Conservation (phyloP, 163 green algal species). For the Chloromonas sp. region DNA sequence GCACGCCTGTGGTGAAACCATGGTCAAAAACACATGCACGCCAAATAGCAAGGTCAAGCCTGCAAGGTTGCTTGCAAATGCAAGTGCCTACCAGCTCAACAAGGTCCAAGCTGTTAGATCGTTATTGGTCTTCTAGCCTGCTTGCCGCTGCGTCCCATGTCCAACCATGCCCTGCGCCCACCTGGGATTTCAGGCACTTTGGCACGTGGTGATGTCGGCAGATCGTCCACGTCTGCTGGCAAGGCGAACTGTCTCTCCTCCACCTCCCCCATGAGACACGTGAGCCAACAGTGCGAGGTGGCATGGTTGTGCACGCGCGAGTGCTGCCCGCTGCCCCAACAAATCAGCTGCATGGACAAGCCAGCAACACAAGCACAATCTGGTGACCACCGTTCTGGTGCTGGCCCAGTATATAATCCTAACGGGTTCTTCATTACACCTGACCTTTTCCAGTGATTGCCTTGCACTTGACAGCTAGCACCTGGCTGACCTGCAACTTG, state of each 20-base stretch:
- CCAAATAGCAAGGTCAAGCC: too few relatives aligned
- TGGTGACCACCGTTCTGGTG: not conserved
- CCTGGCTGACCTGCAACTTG: too few relatives aligned
- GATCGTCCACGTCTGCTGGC: not conserved
- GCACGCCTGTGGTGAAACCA: too few relatives aligned
- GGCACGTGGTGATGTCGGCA: not conserved
- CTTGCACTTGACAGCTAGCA: too few relatives aligned
- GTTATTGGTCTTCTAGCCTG: not conserved
- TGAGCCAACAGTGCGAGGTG: conserved; percentile 22
- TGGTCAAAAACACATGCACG: too few relatives aligned
- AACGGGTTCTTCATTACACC: too few relatives aligned
- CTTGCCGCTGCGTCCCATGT: not conserved
- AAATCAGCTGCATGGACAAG: conserved; percentile 16
- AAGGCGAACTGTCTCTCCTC: conserved; percentile 16
- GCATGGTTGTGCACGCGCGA: conserved; percentile 30
- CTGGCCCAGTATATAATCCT: too few relatives aligned
- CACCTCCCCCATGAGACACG: conserved; percentile 16
- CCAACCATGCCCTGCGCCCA: not conserved
- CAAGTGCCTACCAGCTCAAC: too few relatives aligned
- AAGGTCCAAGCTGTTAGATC: too few relatives aligned
- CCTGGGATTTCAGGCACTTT: not conserved
- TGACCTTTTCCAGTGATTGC: too few relatives aligned
- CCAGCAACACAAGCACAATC: not conserved
- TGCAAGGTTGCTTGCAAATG: too few relatives aligned
- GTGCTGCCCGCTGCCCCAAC: conserved; percentile 19